phyloP scores from a whole-genome alignment of 2,329 filamentous ascomycete genomes.

The Fusarium sp. region DNA sequence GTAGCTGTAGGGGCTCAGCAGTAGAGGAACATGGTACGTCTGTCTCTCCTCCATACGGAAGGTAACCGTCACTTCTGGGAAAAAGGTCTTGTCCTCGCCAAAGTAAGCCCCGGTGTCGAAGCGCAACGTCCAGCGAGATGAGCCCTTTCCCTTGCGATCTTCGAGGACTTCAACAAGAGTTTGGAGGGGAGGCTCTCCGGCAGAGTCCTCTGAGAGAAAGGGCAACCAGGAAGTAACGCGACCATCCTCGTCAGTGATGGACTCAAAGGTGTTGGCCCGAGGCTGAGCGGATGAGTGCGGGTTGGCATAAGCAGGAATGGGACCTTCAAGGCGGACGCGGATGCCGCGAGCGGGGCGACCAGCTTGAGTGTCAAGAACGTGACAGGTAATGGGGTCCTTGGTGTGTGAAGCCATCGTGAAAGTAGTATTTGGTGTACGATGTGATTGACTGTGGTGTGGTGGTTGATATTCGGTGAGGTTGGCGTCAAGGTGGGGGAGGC shows the following conservation, averaged over 20 bases:
- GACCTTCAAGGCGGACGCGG: conserved; percentile 71
- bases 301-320: conserved; percentile 46
- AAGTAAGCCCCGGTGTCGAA: conserved; percentile 82
- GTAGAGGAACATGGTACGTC: conserved; percentile 82
- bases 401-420: conserved; percentile 36
- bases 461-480: conserved; percentile 15
- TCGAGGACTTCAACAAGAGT: conserved; percentile 67
- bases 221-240: conserved; percentile 77
- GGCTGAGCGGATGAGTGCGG: conserved; percentile 35
- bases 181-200: conserved; percentile 68
- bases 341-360: conserved; percentile 76
- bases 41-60: conserved; percentile 67
- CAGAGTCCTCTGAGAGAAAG: conserved; percentile 61
- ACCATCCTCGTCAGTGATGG: conserved; percentile 80
- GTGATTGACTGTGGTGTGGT: conserved; percentile 21
- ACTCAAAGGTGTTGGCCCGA: conserved; percentile 66
- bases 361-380: conserved; percentile 84
- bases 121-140: conserved; percentile 72
- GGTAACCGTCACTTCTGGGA: conserved; percentile 67
- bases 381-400: conserved; percentile 82
- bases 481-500: conserved; percentile 32
- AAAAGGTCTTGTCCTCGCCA: conserved; percentile 70
- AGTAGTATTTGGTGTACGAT: conserved; percentile 5
- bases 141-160: conserved; percentile 53
- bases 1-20: conserved; percentile 83